Evolutionary conservation across 2,329 filamentous ascomycete species (phyloP).

Genomic region (Epichloe glyceriae): DNA sequence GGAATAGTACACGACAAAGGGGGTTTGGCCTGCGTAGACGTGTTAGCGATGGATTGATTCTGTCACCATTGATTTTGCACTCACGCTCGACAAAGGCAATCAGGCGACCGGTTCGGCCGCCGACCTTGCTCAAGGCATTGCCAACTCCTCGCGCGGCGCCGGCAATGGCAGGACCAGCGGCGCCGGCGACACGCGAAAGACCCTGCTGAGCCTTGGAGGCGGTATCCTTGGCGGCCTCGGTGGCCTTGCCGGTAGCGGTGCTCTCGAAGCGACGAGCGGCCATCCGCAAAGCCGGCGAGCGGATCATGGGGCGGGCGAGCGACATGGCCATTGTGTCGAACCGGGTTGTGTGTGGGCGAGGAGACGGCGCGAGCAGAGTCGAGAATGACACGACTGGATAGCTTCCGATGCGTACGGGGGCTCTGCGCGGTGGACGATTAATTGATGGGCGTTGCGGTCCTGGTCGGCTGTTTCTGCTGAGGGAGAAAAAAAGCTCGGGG

Average conservation of each 20-base stretch:
- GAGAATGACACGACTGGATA: not conserved
- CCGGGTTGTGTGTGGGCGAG: constrained; percentile 4
- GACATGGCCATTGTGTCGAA: constrained; percentile 17
- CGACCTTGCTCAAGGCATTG: constrained; percentile 59
- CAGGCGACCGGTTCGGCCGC: constrained; percentile 69
- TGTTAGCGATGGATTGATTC: not conserved
- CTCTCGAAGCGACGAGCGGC: constrained; percentile 49
- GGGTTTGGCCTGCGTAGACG: constrained; percentile 57
- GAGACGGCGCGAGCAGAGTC: constrained; percentile 3
- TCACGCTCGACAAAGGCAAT: constrained; percentile 78
- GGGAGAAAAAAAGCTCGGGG: constrained; percentile 35
- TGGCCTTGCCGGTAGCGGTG: constrained; percentile 29
- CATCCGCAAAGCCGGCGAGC: constrained; percentile 32
- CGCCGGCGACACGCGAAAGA: constrained; percentile 66
- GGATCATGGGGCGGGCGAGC: constrained; percentile 31
- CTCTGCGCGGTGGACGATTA: constrained; percentile 20
- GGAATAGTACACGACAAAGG: constrained; percentile 81
- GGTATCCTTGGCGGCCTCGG: constrained; percentile 26
- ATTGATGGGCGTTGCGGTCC: constrained; percentile 15
- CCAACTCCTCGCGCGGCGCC: constrained; percentile 56
- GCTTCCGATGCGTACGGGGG: not conserved
- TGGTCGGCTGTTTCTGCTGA: constrained; percentile 13
- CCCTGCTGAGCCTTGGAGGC: constrained; percentile 55
- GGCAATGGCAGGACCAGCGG: constrained; percentile 65
- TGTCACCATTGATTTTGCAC: constrained; percentile 21